These are phyloP conservation scores for Lunasporangiospora selenospora DNA, from an alignment of 192 early-diverging fungal genomes.

Conservation along the genomic window DNA sequence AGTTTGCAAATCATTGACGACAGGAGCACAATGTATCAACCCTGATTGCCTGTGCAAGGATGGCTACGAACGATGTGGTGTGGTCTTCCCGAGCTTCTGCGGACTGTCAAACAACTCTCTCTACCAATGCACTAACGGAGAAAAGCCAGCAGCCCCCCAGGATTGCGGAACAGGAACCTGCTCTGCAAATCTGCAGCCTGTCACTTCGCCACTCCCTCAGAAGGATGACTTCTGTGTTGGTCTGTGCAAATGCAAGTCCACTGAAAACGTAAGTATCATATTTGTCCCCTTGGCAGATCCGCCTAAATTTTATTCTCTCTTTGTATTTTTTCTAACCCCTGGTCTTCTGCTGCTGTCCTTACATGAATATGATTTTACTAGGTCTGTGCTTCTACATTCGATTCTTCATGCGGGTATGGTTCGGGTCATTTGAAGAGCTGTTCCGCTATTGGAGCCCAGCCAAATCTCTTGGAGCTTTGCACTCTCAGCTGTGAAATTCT, in stretches of 20 bases:
- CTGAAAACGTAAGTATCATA: not conserved
- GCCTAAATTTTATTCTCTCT: not conserved
- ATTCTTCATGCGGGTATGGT: not conserved
- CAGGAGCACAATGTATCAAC: too few species aligned
- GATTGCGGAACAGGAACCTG: conserved; percentile 6
- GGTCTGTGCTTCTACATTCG: not conserved
- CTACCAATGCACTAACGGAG: not conserved
- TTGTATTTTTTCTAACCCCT: not conserved
- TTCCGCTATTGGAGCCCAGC: not conserved
- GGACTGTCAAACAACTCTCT: too few species aligned
- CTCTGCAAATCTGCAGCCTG: not conserved
- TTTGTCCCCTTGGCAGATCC: too few species aligned
- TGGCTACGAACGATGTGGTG: too few species aligned
- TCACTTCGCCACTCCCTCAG: not conserved
- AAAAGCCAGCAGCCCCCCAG: not conserved
- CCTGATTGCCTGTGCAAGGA: too few species aligned
- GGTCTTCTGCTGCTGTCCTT: not conserved
- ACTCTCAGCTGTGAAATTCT: not conserved
- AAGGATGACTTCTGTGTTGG: not conserved
- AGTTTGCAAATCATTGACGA: too few species aligned
- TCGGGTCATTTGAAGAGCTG: too few species aligned
- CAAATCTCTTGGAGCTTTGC: not conserved
- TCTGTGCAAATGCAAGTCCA: not conserved
- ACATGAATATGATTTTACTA: not conserved
- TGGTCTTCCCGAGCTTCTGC: too few species aligned